Conservation (phyloP, 139 green algal genomes). For the Coelastrella sp. region DNA sequence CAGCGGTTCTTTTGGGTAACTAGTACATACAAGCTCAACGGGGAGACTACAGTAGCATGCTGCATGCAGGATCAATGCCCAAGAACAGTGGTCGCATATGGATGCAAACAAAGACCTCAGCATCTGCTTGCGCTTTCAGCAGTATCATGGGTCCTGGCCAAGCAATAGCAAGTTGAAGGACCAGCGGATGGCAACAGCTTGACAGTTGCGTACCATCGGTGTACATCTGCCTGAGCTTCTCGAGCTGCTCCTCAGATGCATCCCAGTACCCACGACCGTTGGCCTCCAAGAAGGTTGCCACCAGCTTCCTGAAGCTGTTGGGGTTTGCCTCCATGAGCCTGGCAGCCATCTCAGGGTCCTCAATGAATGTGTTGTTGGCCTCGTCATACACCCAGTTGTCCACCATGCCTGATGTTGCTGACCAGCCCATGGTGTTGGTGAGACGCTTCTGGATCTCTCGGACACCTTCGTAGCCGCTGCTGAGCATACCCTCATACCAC, state of each 20-base stretch:
- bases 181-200: too few species aligned
- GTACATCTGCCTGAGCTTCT: constrained; percentile 86
- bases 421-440: constrained; percentile 99
- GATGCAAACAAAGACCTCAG: too few species aligned
- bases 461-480: constrained; percentile 97
- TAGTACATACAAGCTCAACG: too few species aligned
- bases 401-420: constrained; percentile 89
- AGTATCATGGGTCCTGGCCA: too few species aligned
- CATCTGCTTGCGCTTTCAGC: too few species aligned
- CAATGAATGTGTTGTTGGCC: constrained; percentile 97
- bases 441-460: constrained; percentile 99
- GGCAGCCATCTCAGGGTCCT: constrained; percentile 96
- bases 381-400: constrained; percentile 99
- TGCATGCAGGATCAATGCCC: too few species aligned
- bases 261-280: constrained; percentile 97
- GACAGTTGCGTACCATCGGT: constrained; percentile 45
- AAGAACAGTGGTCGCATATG: too few species aligned
- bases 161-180: not conserved
- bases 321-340: constrained; percentile 98
- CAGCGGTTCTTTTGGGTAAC: too few species aligned
- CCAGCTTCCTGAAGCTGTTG: constrained; percentile 86
- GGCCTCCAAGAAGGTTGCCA: constrained; percentile 98
- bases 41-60: too few species aligned
- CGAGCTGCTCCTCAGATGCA: constrained; percentile 93
- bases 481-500: constrained; percentile 99